Conservation (phyloP, 495 filamentous ascomycete genomes). For the Saxophila tyrrhenica region DNA sequence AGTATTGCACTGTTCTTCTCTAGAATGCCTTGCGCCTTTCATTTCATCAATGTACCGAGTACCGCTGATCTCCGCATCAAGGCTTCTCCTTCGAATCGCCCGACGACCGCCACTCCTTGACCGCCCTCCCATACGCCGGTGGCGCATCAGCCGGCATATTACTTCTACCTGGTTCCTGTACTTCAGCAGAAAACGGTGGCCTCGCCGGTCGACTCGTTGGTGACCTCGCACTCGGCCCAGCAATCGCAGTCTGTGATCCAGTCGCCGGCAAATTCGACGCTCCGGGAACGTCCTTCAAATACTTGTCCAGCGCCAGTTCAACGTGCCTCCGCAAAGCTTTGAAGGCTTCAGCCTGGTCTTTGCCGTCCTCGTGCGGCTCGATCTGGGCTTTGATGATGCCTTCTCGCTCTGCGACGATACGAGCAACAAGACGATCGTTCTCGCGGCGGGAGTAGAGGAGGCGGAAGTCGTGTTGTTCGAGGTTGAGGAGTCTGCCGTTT, state of each 20-base stretch:
- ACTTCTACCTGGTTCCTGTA: background rate
- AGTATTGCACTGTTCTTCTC: background rate
- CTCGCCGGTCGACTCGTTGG: background rate
- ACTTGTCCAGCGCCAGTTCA: conserved; percentile 8
- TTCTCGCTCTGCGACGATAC: conserved; percentile 8
- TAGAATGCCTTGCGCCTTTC: background rate
- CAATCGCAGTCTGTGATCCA: background rate
- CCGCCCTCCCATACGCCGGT: background rate
- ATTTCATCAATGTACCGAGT: background rate
- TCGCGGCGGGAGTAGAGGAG: conserved; percentile 12
- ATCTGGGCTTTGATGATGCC: conserved; percentile 12
- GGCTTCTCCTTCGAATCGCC: background rate
- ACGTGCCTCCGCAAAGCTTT: conserved; percentile 6
- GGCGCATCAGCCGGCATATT: background rate
- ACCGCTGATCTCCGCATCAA: background rate
- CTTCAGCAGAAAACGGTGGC: background rate
- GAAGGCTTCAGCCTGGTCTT: conserved; percentile 11
- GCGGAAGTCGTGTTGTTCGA: conserved; percentile 8
- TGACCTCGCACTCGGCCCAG: background rate
- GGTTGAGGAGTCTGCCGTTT: conserved; percentile 4
- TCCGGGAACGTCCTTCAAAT: conserved; percentile 4
- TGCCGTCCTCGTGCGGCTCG: conserved; percentile 8
- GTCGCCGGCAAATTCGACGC: background rate
- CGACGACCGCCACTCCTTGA: background rate
- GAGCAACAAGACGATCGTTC: conserved; percentile 8